phyloP scores from a whole-genome alignment of 768 basidiomycete genomes.

The Plicaturopsis crispa region DNA sequence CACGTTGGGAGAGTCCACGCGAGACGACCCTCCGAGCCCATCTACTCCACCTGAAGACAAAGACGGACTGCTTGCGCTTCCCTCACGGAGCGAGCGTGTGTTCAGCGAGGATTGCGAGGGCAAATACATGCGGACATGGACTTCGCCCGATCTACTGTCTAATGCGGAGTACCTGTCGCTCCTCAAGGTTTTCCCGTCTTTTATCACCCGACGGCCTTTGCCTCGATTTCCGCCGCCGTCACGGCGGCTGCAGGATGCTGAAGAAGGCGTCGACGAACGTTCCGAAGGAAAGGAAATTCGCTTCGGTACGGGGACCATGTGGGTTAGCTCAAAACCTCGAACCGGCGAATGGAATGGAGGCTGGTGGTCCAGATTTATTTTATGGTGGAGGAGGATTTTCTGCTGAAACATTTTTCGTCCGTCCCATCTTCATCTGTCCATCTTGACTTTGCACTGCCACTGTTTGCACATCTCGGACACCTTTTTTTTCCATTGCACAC shows the following conservation, averaged over 20 bases:
- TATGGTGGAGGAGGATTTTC: slow-evolving; percentile 78
- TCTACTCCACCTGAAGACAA: slow-evolving; percentile 28
- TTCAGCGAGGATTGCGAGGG: slow-evolving; percentile 28
- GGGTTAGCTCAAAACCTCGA: slow-evolving; percentile 58
- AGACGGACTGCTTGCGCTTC: slow-evolving; percentile 19
- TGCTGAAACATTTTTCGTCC: slow-evolving; percentile 34
- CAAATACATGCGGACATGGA: slow-evolving; percentile 70
- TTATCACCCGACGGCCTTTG: slow-evolving; percentile 60
- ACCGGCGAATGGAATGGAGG: slow-evolving; percentile 63
- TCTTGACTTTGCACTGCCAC: not conserved
- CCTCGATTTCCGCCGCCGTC: slow-evolving; percentile 55
- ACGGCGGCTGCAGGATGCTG: slow-evolving; percentile 47
- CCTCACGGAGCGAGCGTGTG: slow-evolving; percentile 24
- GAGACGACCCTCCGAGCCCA: slow-evolving; percentile 36
- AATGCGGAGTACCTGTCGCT: slow-evolving; percentile 70
- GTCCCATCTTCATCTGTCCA: not conserved
- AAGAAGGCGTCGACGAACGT: slow-evolving; percentile 58
- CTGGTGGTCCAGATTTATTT: slow-evolving; percentile 71
- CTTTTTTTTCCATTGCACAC: too few relatives aligned
- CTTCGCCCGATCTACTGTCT: slow-evolving; percentile 65
- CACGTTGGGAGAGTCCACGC: slow-evolving; percentile 25
- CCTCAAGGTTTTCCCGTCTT: slow-evolving; percentile 68
- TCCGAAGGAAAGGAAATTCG: slow-evolving; percentile 50
- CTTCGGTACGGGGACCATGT: slow-evolving; percentile 81
- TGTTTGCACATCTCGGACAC: too few relatives aligned